These are phyloP conservation scores for Diphasiastrum complanatum DNA, from an alignment of 83 land plant species.

Conservation along the genomic window DNA sequence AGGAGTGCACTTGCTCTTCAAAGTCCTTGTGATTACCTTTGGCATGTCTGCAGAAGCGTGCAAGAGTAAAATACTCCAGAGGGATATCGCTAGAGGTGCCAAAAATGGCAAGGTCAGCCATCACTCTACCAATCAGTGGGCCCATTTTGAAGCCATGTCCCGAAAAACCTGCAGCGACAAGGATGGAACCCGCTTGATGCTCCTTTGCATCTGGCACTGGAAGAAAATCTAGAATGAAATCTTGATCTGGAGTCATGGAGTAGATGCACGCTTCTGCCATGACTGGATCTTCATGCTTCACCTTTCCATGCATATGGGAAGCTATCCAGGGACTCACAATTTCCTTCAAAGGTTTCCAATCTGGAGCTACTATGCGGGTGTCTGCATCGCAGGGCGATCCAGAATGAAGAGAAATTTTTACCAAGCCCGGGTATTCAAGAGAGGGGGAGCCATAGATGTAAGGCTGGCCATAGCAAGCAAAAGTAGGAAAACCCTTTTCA, in stretches of 20 bases:
- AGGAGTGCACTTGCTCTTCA: no score
- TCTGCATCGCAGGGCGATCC: conserved; percentile 11
- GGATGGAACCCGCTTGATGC: conserved; percentile 33
- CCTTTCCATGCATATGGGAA: neutral
- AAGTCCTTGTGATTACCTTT: conserved; percentile 57
- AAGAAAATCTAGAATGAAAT: conserved; percentile 47
- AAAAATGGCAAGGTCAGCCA: conserved; percentile 51
- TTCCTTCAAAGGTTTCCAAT: neutral
- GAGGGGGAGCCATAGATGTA: conserved; percentile 10
- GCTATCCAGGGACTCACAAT: neutral
- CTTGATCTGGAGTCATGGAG: conserved; percentile 14
- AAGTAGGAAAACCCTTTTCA: conserved; percentile 54
- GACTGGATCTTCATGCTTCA: conserved; percentile 5
- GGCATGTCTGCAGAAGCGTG: conserved; percentile 41
- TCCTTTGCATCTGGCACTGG: conserved; percentile 36
- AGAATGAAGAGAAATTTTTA: conserved; percentile 3
- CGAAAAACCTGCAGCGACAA: conserved; percentile 75
- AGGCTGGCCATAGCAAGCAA: conserved; percentile 23
- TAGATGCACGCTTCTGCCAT: conserved; percentile 3
- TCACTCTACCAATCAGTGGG: conserved; percentile 59
- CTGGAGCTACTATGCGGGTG: neutral
- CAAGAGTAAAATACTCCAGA: conserved; percentile 45
- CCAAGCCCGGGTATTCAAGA: conserved; percentile 6
- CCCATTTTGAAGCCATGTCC: conserved; percentile 97
- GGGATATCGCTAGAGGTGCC: conserved; percentile 49